A percentile compares a stretch with the other conserved stretches of the same genome.
These are phyloP conservation scores for Eucalyptus cloeziana DNA, from an alignment of 345 rosid species.

Conservation along the genomic window DNA sequence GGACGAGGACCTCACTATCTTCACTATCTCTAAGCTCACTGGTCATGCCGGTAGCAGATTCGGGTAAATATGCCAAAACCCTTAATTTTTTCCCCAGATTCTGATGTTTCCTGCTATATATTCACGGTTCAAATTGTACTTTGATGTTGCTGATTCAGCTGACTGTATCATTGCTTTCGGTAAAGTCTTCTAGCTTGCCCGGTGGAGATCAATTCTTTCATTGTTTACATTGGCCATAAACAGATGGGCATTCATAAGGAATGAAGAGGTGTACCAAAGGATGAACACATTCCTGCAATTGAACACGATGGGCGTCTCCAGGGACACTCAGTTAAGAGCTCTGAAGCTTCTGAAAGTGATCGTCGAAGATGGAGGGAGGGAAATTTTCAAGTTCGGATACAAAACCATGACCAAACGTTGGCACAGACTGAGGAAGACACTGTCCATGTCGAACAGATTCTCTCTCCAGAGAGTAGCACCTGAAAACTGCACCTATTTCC, in stretches of 20 bases:
- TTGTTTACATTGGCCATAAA: background rate
- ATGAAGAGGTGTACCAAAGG: constrained; percentile 36
- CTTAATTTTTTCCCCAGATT: background rate
- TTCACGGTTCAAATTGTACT: background rate
- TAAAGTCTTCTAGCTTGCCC: background rate
- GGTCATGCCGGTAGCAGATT: constrained; percentile 80
- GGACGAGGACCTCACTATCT: constrained; percentile 38
- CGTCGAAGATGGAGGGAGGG: constrained; percentile 1
- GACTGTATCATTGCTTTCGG: background rate
- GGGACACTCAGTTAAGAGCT: constrained; percentile 43
- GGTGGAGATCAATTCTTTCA: background rate
- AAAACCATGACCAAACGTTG: constrained; percentile 4
- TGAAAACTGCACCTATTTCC: constrained; percentile 26
- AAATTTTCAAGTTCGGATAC: constrained; percentile 6
- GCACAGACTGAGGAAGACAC: background rate
- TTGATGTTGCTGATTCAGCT: background rate
- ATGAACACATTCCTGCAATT: constrained; percentile 1
- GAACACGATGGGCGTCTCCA: constrained; percentile 44
- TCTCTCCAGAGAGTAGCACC: constrained; percentile 18
- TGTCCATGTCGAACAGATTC: constrained; percentile 3
- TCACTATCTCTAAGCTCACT: constrained; percentile 62
- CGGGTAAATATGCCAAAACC: constrained; percentile 18
- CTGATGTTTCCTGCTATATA: background rate
- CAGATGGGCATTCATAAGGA: constrained; percentile 63
- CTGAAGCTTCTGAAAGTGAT: constrained; percentile 33